Percentiles rank a stretch among this genome's conserved stretches.
Evolutionary conservation across 768 basidiomycete genomes (phyloP).

Genomic region (Mycena filopes): DNA sequence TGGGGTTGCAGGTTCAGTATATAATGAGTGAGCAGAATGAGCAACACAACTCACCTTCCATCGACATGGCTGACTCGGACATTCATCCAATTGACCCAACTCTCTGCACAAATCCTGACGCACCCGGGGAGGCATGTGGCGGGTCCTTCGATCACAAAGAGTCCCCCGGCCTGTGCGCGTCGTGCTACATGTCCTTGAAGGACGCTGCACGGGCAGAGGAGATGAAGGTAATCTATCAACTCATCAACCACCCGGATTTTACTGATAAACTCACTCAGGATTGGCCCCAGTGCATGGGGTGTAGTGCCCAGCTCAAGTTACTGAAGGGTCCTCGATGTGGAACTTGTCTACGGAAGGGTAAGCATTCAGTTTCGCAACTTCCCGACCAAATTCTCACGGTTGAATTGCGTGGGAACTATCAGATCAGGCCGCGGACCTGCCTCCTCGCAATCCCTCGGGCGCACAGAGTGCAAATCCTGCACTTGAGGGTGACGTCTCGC

Average conservation of each 20-base stretch:
- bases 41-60: background rate
- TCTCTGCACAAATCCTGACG: slow-evolving; percentile 1
- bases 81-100: background rate
- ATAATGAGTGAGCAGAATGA: background rate
- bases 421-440: background rate
- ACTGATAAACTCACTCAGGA: background rate
- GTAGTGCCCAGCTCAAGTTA: slow-evolving; percentile 1
- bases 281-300: slow-evolving; percentile 16
- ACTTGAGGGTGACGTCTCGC: background rate
- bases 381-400: background rate
- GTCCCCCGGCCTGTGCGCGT: slow-evolving; percentile 10
- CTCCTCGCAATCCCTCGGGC: background rate
- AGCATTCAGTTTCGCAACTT: background rate
- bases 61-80: background rate
- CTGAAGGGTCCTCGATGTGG: slow-evolving; percentile 11
- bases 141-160: background rate
- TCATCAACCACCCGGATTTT: background rate
- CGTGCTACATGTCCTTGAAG: slow-evolving; percentile 2
- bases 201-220: background rate
- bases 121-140: slow-evolving; percentile 5
- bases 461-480: background rate
- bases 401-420: too few relatives aligned
- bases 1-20: background rate
- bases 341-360: slow-evolving; percentile 4
- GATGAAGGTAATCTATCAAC: slow-evolving; percentile 7